A percentile compares a stretch with the other conserved stretches of the same genome.
phyloP scores from a whole-genome alignment of 352 stramenopile species.

The Globisporangium recalcitrans region DNA sequence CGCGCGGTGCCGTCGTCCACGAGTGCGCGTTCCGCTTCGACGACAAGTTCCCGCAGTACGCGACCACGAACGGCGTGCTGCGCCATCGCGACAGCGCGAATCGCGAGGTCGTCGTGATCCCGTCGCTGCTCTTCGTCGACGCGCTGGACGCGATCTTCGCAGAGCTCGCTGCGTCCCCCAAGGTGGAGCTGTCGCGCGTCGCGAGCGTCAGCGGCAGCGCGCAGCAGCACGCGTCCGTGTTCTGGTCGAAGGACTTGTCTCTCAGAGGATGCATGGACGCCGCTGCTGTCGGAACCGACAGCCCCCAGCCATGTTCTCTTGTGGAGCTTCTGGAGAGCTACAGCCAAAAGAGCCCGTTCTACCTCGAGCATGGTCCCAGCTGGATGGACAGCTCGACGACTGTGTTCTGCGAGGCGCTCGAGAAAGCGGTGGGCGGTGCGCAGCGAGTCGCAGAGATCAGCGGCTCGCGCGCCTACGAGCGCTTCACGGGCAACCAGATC shows the following conservation, averaged over 20 bases:
- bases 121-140: conserved; percentile 77
- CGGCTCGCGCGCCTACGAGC: conserved; percentile 73
- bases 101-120: conserved; percentile 42
- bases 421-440: conserved; percentile 51
- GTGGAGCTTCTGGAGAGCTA: conserved; percentile 13
- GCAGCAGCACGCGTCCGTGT: conserved; percentile 81
- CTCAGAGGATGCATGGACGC: conserved; percentile 29
- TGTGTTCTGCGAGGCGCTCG: conserved; percentile 45
- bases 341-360: conserved; percentile 30
- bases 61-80: conserved; percentile 61
- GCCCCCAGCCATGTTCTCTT: conserved; percentile 13
- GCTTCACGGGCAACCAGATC: conserved; percentile 83
- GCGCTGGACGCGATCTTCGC: conserved; percentile 63
- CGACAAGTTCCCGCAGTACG: conserved; percentile 54
- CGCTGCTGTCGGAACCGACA: conserved; percentile 14
- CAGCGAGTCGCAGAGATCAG: conserved; percentile 60
- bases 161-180: conserved; percentile 26
- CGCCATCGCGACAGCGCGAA: conserved; percentile 28
- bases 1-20: conserved; percentile 30
- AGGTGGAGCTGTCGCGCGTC: conserved; percentile 40
- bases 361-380: conserved; percentile 56
- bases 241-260: conserved; percentile 57
- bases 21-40: conserved; percentile 71
- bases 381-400: conserved; percentile 86
- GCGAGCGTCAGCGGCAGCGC: conserved; percentile 65